These are phyloP conservation scores for Penicilliopsis zonata DNA, from an alignment of 495 filamentous ascomycete genomes.

Conservation along the genomic window DNA sequence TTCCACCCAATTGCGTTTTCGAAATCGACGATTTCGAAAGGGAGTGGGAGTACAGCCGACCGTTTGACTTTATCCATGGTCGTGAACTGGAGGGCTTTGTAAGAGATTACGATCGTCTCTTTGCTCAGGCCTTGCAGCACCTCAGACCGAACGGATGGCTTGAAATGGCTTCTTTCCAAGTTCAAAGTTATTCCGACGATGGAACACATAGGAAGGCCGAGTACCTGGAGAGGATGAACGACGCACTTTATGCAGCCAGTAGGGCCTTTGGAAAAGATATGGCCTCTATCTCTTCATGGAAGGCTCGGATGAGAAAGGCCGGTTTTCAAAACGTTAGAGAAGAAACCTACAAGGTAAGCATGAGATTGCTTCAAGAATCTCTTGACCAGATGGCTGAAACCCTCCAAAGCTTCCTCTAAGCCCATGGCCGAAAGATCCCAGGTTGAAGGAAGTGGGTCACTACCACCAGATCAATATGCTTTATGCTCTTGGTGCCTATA, in stretches of 20 bases:
- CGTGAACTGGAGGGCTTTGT: conserved; percentile 22
- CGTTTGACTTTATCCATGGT: conserved; percentile 21
- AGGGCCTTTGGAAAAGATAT: conserved; percentile 16
- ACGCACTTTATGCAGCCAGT: conserved; percentile 9
- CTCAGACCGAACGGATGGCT: conserved; percentile 28
- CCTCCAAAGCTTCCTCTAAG: conserved; percentile 10
- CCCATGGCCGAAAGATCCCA: conserved; percentile 19
- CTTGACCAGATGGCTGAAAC: not conserved
- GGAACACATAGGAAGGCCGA: conserved; percentile 17
- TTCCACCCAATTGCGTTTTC: conserved; percentile 17
- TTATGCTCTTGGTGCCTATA: conserved; percentile 15
- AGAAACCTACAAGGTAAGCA: conserved; percentile 14
- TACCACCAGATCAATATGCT: conserved; percentile 10
- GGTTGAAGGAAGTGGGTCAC: conserved; percentile 19
- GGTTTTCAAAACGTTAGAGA: conserved; percentile 23
- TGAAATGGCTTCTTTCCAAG: conserved; percentile 26
- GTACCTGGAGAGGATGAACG: conserved; percentile 12
- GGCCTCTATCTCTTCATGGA: conserved; percentile 15
- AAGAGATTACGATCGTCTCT: conserved; percentile 16
- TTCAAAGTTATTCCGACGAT: conserved; percentile 20
- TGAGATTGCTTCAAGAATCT: not conserved
- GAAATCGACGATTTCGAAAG: conserved; percentile 20
- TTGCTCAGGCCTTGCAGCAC: conserved; percentile 11
- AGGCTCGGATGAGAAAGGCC: conserved; percentile 15
- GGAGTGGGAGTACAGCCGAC: conserved; percentile 12